A percentile compares a stretch with the other conserved stretches of the same genome.
phyloP scores from a whole-genome alignment of 805 yeast species.

The Lipomyces orientalis region DNA sequence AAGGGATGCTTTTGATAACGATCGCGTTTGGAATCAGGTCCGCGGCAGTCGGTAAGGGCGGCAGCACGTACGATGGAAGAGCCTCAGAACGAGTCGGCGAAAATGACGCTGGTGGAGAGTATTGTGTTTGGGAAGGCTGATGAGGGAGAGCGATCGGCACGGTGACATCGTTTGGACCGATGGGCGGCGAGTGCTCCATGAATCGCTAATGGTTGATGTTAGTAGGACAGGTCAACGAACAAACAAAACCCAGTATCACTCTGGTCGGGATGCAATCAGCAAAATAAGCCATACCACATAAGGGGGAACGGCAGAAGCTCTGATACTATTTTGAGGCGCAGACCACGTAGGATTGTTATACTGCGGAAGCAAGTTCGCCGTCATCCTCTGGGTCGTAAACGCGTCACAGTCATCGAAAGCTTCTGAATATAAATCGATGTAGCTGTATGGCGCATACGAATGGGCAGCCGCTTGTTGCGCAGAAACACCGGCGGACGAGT shows the following conservation, averaged over 20 bases:
- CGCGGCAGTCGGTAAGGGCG: slow-evolving; percentile 42
- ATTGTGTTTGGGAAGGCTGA: slow-evolving; percentile 7
- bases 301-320: not conserved
- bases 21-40: slow-evolving; percentile 97
- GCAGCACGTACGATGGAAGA: slow-evolving; percentile 21
- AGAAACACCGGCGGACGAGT: slow-evolving; percentile 8
- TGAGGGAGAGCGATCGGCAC: slow-evolving; percentile 10
- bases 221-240: not conserved
- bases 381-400: not conserved
- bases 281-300: not conserved
- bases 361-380: not conserved
- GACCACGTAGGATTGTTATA: slow-evolving; percentile 1
- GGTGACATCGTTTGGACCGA: slow-evolving; percentile 16
- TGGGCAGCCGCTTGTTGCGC: not conserved
- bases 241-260: no score
- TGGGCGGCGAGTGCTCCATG: slow-evolving; percentile 28
- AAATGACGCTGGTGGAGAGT: slow-evolving; percentile 13
- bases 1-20: slow-evolving; percentile 96
- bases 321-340: not conserved
- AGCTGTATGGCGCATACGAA: not conserved
- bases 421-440: not conserved
- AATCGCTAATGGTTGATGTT: slow-evolving; percentile 7
- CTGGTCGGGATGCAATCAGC: no score
- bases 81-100: slow-evolving; percentile 23
- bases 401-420: not conserved